phyloP scores from a whole-genome alignment of 2,329 filamentous ascomycete genomes.

The Fusarium heterosporum region DNA sequence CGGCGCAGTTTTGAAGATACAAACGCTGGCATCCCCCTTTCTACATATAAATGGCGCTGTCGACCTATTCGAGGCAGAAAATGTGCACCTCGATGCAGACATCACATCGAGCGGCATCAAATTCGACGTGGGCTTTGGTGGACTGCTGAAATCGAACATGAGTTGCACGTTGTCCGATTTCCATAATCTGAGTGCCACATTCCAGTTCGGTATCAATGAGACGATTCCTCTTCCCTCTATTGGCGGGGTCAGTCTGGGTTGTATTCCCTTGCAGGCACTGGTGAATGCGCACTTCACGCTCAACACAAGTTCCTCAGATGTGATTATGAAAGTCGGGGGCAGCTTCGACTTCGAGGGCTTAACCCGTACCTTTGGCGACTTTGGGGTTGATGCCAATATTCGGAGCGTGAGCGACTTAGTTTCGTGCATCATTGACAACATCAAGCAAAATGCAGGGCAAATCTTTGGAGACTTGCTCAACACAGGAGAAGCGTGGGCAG shows the following conservation, averaged over 20 bases:
- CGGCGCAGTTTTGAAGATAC: background rate
- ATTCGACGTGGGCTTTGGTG: background rate
- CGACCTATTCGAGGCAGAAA: background rate
- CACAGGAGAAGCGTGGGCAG: background rate
- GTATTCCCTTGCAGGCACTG: background rate
- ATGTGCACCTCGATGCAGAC: background rate
- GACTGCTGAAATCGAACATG: background rate
- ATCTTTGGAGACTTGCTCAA: background rate
- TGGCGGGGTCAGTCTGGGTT: background rate
- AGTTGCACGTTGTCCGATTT: background rate
- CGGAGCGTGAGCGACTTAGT: background rate
- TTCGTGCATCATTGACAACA: background rate
- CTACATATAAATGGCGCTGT: background rate
- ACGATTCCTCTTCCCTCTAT: background rate
- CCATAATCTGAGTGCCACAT: background rate
- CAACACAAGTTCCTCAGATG: background rate
- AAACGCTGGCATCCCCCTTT: background rate
- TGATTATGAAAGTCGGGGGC: background rate
- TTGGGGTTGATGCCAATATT: background rate
- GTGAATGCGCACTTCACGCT: background rate
- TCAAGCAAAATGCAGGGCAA: background rate
- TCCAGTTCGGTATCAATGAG: background rate
- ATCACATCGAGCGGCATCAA: background rate
- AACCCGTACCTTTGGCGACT: background rate
- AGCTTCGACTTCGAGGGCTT: conserved; percentile 1